These are phyloP conservation scores for Taphrina pruni DNA, from an alignment of 1,139 yeast genomes.

Conservation along the genomic window DNA sequence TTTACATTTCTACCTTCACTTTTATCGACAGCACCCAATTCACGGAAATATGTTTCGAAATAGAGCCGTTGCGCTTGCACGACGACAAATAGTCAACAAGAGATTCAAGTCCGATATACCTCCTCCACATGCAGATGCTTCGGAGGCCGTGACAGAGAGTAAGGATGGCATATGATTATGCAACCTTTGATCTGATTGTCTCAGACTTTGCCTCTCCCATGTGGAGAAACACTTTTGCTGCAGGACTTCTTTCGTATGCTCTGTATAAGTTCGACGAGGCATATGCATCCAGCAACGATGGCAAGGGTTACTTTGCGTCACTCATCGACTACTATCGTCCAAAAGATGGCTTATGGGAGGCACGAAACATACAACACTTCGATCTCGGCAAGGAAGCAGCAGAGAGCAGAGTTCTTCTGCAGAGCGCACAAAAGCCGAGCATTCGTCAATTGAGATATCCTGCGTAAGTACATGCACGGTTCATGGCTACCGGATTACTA, in stretches of 20 bases:
- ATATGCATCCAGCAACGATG: constrained; percentile 30
- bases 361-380: constrained; percentile 31
- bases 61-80: not conserved
- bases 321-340: constrained; percentile 31
- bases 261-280: constrained; percentile 33
- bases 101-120: constrained; percentile 30
- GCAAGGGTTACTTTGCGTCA: constrained; percentile 28
- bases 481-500: not conserved
- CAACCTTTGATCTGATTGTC: no score
- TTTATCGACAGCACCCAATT: no score
- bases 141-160: constrained; percentile 33
- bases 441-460: constrained; percentile 38
- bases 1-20: no score
- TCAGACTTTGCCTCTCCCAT: constrained; percentile 37
- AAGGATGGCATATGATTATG: not conserved
- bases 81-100: constrained; percentile 8
- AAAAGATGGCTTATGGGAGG: constrained; percentile 35
- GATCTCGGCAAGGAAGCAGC: constrained; percentile 37
- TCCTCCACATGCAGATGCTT: constrained; percentile 24
- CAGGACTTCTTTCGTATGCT: constrained; percentile 23
- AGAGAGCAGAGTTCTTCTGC: constrained; percentile 21
- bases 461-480: constrained; percentile 15
- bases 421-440: constrained; percentile 27
- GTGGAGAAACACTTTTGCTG: constrained; percentile 30
- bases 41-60: constrained; percentile 8